Evolutionary conservation across 176 grass and related monocot species (phyloP).

Genomic region (Raddia distichophylla): DNA sequence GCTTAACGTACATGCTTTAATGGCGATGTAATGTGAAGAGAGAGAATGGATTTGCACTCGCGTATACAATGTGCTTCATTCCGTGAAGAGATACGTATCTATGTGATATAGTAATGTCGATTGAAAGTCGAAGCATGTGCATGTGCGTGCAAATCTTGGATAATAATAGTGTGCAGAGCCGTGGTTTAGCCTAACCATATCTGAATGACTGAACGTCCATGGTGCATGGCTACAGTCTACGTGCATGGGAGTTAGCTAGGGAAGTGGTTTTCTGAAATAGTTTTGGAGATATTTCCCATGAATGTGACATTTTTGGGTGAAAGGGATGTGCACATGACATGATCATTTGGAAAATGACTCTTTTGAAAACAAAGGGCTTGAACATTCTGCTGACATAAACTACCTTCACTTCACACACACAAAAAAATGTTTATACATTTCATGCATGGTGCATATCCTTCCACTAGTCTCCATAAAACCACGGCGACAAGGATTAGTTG

Average conservation of each 20-base stretch:
- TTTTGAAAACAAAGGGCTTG: not conserved
- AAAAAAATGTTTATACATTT: not conserved
- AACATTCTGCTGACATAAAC: constrained; percentile 22
- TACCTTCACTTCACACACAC: not conserved
- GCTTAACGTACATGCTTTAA: not conserved
- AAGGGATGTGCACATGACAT: constrained; percentile 30
- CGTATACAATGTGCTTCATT: not conserved
- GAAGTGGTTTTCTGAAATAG: not conserved
- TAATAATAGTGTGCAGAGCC: not conserved
- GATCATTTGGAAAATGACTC: constrained; percentile 27
- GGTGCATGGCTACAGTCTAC: constrained; percentile 3
- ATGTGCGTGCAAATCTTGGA: constrained; percentile 15
- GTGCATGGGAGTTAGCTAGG: not conserved
- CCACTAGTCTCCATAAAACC: not conserved
- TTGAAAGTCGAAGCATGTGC: not conserved
- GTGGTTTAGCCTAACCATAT: constrained; percentile 8
- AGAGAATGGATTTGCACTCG: not conserved
- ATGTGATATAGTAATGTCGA: too few relatives aligned
- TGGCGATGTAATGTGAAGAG: too few relatives aligned
- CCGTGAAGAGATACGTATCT: not conserved
- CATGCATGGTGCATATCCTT: not conserved
- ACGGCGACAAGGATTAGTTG: too few relatives aligned
- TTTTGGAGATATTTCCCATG: not conserved
- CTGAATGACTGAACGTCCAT: not conserved
- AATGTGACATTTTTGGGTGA: constrained; percentile 16